Evolutionary conservation across 495 filamentous ascomycete genomes (phyloP).

Genomic region (Neurospora africana): DNA sequence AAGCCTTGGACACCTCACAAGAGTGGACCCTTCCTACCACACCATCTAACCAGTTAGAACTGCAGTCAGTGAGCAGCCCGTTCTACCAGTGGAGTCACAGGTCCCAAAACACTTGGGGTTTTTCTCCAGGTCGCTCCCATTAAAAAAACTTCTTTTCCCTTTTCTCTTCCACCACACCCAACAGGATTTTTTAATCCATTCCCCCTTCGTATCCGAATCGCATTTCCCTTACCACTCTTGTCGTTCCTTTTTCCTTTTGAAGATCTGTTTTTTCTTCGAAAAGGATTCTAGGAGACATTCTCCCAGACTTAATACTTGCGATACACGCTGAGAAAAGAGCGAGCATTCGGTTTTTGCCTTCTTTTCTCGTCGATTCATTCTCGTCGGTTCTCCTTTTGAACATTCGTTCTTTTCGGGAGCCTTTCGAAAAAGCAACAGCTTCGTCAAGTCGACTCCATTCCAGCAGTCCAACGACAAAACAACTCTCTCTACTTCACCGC

Average conservation of each 20-base stretch:
- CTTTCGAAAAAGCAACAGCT: constrained; percentile 7
- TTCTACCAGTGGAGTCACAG: constrained; percentile 4
- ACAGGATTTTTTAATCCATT: constrained; percentile 29
- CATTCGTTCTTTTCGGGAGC: constrained; percentile 33
- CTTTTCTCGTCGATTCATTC: constrained; percentile 10
- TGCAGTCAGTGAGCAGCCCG: not conserved
- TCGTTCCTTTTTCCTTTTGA: constrained; percentile 31
- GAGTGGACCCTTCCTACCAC: not conserved
- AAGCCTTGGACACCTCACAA: not conserved
- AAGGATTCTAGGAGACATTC: constrained; percentile 28
- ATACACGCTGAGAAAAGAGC: constrained; percentile 2
- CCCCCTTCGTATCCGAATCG: constrained; percentile 2
- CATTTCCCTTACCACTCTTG: constrained; percentile 16
- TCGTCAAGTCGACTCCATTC: not conserved
- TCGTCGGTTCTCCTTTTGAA: constrained; percentile 24
- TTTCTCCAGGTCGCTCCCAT: constrained; percentile 21
- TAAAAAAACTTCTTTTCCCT: constrained; percentile 20
- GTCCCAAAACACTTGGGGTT: constrained; percentile 24
- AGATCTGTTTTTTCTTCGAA: constrained; percentile 28
- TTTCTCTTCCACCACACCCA: constrained; percentile 13
- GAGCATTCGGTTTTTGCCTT: constrained; percentile 13
- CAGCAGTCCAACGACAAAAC: constrained; percentile 4
- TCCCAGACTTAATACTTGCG: constrained; percentile 21
- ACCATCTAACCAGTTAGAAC: not conserved
- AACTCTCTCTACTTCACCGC: constrained; percentile 4